Evolutionary conservation across 345 rosid species (phyloP), one percentile per base, ranked within the genome.

Genomic region (Isatis tinctoria): DNA sequence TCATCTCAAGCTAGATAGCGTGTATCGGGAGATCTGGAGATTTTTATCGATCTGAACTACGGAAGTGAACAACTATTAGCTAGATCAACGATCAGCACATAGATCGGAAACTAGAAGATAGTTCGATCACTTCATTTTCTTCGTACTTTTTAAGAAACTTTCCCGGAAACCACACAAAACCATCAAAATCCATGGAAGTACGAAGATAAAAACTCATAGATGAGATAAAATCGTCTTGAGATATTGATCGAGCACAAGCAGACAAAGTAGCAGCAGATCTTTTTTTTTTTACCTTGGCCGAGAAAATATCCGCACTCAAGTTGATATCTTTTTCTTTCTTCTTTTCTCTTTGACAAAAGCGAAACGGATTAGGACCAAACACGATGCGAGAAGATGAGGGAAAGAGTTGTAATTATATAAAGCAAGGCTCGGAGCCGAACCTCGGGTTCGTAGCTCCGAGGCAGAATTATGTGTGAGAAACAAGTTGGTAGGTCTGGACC

Each of bases 401-500:
- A 24, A 32, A 33, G 36, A 45, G 59, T 24, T 11, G 3, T 11
- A 40, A 22, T 43, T 75, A 77, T 77, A 71, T 64, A 77, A 71
- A 77, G 62, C 11, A 3, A 78, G 75, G 72, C 7, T 74, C 33
- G 75, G 61, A 0, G 4, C 12, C 73, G 56, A 65, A 11, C 0
- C 80, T 65, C 0, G 35, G 70, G 65, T 67, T 71, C 41, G 73
- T 10, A 0, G 5, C 0, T 6, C 60, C 49, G 43, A 58, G 12
- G 70, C 48, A 16, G 1, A 45, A 51, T 40, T 3, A 57, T 40
- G 6, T 47, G 59, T 47, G 67, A 44, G 67, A 56, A 6, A 47
- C 76, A 65, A 65, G 76, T 77, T 63, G 80, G 68, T 71, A 58
- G 73, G 72, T 58, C 1, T 30, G 70, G 67, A 53, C 12, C 74